Evolutionary conservation across 2,329 filamentous ascomycete species (phyloP).

Genomic region (Metarhizium robertsii): DNA sequence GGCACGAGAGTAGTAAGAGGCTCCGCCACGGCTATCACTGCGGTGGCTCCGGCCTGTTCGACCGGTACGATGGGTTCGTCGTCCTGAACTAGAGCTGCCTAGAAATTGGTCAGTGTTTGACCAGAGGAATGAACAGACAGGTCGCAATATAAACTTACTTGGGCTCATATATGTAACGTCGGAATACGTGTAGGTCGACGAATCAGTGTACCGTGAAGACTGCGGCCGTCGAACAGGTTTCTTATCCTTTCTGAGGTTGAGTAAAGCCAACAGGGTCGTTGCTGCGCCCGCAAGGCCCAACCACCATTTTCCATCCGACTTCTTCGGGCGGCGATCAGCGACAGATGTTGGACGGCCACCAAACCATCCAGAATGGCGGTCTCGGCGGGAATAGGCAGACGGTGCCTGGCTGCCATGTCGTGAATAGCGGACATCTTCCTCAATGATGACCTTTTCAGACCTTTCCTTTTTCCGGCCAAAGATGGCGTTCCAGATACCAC

Average conservation of each 20-base stretch:
- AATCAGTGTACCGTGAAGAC: constrained; percentile 39
- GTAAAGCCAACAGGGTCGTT: constrained; percentile 41
- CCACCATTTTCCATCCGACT: constrained; percentile 39
- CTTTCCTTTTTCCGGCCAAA: constrained; percentile 50
- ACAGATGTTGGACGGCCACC: constrained; percentile 32
- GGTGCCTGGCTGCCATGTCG: constrained; percentile 33
- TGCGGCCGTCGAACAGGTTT: constrained; percentile 29
- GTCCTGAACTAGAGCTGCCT: constrained; percentile 16
- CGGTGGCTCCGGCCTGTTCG: constrained; percentile 1
- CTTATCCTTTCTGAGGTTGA: constrained; percentile 43
- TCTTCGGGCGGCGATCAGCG: constrained; percentile 36
- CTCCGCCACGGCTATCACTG: constrained; percentile 4
- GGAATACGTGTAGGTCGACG: constrained; percentile 44
- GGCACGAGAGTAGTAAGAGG: constrained; percentile 5
- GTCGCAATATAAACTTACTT: constrained; percentile 33
- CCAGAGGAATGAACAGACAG: not conserved
- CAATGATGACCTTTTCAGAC: constrained; percentile 47
- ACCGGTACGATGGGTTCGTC: constrained; percentile 8
- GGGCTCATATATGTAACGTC: constrained; percentile 31
- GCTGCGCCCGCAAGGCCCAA: constrained; percentile 42
- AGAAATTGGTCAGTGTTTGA: not conserved
- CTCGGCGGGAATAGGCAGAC: constrained; percentile 36
- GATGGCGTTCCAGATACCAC: constrained; percentile 52
- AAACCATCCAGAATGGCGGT: constrained; percentile 48
- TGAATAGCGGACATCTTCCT: constrained; percentile 51